phyloP scores from a whole-genome alignment of 352 stramenopile species.

The Globisporangium lucens region DNA sequence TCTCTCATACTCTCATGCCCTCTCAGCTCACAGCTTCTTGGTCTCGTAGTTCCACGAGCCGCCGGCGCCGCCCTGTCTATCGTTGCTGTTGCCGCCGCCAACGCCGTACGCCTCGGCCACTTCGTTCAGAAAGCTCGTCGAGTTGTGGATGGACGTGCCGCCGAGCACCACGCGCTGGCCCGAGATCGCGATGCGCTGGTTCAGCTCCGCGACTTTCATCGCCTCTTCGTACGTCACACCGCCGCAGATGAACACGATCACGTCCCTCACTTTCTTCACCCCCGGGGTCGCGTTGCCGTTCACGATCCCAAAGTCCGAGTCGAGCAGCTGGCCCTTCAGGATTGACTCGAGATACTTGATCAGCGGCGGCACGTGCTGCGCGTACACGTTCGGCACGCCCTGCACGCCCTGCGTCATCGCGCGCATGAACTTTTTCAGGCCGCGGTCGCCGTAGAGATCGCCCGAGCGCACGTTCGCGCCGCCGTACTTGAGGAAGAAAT shows the following conservation, averaged over 20 bases:
- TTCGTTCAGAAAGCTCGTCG: constrained; percentile 95
- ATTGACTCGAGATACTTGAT: constrained; percentile 91
- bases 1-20: background rate
- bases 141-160: constrained; percentile 97
- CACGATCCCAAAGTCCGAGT: constrained; percentile 93
- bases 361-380: constrained; percentile 97
- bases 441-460: constrained; percentile 81
- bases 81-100: constrained; percentile 1
- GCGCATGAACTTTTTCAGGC: constrained; percentile 86
- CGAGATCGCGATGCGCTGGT: constrained; percentile 79
- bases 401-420: constrained; percentile 94
- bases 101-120: constrained; percentile 72
- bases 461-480: constrained; percentile 57
- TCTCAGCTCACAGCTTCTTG: constrained; percentile 46
- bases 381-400: constrained; percentile 97
- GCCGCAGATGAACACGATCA: constrained; percentile 98
- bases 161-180: constrained; percentile 93
- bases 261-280: constrained; percentile 94
- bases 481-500: constrained; percentile 70
- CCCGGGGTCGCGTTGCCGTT: constrained; percentile 95
- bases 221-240: constrained; percentile 99
- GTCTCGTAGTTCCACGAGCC: constrained; percentile 51
- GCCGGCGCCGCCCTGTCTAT: constrained; percentile 10
- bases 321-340: constrained; percentile 74
- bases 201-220: constrained; percentile 97